Evolutionary conservation across 257 asterid genomes (phyloP), one percentile per base, ranked within the genome.

Genomic region (Anisodus acutangulus): DNA sequence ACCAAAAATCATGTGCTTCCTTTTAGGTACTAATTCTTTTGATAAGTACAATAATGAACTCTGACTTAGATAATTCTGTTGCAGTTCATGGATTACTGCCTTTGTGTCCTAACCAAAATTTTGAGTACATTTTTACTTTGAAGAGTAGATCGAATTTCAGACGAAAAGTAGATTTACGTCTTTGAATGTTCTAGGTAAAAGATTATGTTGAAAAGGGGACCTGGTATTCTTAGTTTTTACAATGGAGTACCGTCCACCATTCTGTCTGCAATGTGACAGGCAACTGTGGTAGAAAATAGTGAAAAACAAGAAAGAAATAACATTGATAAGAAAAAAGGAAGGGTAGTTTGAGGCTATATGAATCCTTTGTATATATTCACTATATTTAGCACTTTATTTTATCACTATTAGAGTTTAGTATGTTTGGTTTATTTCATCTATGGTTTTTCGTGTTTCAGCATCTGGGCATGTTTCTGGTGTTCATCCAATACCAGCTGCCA

Each of bases 381-480:
- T 71, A 8, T 45, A n/a, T 45, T n/a, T 71, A 45, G 37, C 15
- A 9, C 37, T 45, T 45, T n/a, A 2, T 22, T 71, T 63, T 22
- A 19, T 43, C 37, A n/a, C 16, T 71, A n/a, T n/a, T n/a, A 45
- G 58, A 8, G 17, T 71, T 9, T 54, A 53, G 9, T 37, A 8
- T 39, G 66, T 54, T 8, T 51, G 85, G 35, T 31, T 80, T 12
- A 54, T 47, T 88, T 88, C 47, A 83, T 88, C 16, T 58, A 26
- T 80, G n/a, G 19, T 47, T 81, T 82, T 70, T 76, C 69, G 60
- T 90, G 84, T 74, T 88, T 79, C 88, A 96, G 99, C 91, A 83
- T 69, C 83, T 82, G 99, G 99, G 31, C 99, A 96, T 91, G 94
- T 96, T 86, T 87, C 78, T 85, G 92, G 96, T 62, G 98, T 96